Conservation (phyloP, 1,284 basidiomycete genomes). For the Apiotrichum mycotoxinovorans region DNA sequence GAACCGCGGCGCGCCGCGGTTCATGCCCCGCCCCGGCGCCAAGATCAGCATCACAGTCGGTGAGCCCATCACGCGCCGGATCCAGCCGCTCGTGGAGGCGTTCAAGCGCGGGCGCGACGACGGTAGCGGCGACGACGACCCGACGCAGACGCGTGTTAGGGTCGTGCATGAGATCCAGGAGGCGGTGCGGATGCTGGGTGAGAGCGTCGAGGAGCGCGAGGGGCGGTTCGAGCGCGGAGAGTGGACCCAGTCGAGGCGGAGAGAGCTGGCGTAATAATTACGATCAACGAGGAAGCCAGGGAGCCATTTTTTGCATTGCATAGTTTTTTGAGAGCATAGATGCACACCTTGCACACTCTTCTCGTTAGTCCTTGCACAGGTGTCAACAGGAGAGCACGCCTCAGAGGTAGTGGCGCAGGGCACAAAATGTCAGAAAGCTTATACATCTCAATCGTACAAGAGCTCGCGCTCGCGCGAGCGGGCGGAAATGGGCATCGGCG, state of each 20-base stretch:
- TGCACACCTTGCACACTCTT: neutral
- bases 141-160: conserved; percentile 26
- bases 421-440: neutral
- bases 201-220: conserved; percentile 42
- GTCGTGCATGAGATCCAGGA: conserved; percentile 37
- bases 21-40: conserved; percentile 41
- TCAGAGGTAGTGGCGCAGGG: neutral
- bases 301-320: neutral
- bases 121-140: conserved; percentile 16
- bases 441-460: conserved; percentile 9
- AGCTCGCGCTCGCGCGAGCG: neutral
- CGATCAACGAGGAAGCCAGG: too few relatives aligned
- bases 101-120: conserved; percentile 26
- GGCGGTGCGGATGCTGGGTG: conserved; percentile 36
- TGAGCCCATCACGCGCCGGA: conserved; percentile 34
- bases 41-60: conserved; percentile 46
- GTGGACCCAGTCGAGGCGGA: conserved; percentile 37
- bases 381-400: too few relatives aligned
- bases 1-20: conserved; percentile 54
- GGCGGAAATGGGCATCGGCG: neutral
- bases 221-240: conserved; percentile 40
- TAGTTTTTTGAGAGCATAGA: neutral
- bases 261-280: too few relatives aligned
- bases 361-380: neutral
- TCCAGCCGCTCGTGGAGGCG: conserved; percentile 40